A percentile compares a stretch with the other conserved stretches of the same genome.
Evolutionary conservation across 495 filamentous ascomycete genomes (phyloP).

Genomic region (Monascus purpureus): DNA sequence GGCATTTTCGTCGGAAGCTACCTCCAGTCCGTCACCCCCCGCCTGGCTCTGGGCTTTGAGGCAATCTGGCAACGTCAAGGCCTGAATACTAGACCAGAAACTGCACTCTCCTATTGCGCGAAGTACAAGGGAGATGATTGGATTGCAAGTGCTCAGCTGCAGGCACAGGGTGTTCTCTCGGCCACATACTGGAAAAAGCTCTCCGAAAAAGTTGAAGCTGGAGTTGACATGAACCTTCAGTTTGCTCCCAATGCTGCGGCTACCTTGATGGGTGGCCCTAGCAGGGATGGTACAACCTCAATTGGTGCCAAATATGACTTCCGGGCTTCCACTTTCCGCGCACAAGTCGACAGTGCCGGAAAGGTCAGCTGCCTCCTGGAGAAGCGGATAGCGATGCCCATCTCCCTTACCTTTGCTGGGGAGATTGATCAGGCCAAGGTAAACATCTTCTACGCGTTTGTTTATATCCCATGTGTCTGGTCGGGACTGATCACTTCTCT

Average conservation of each 20-base stretch:
- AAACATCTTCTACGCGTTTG: constrained; percentile 17
- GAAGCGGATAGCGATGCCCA: constrained; percentile 83
- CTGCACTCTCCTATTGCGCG: constrained; percentile 72
- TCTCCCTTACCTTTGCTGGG: constrained; percentile 85
- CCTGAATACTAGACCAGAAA: constrained; percentile 65
- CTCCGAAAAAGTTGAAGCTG: constrained; percentile 91
- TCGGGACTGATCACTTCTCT: constrained; percentile 6
- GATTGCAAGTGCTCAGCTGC: constrained; percentile 76
- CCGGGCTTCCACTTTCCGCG: constrained; percentile 82
- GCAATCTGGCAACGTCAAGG: constrained; percentile 82
- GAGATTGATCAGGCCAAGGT: constrained; percentile 97
- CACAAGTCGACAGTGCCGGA: constrained; percentile 88
- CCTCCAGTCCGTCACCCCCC: constrained; percentile 81
- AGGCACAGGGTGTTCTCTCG: constrained; percentile 69
- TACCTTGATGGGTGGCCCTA: constrained; percentile 54
- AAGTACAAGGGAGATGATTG: constrained; percentile 83
- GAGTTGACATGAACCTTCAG: constrained; percentile 84
- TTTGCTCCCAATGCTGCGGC: constrained; percentile 50
- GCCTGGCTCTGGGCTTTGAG: constrained; percentile 79
- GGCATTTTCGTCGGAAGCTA: constrained; percentile 94
- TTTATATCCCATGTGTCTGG: constrained; percentile 5
- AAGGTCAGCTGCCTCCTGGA: constrained; percentile 87
- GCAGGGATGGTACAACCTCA: constrained; percentile 77
- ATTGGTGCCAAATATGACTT: constrained; percentile 98
- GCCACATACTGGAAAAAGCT: constrained; percentile 92